Evolutionary conservation across 1,139 yeast genomes (phyloP).

Genomic region (Taphrina pruni): DNA sequence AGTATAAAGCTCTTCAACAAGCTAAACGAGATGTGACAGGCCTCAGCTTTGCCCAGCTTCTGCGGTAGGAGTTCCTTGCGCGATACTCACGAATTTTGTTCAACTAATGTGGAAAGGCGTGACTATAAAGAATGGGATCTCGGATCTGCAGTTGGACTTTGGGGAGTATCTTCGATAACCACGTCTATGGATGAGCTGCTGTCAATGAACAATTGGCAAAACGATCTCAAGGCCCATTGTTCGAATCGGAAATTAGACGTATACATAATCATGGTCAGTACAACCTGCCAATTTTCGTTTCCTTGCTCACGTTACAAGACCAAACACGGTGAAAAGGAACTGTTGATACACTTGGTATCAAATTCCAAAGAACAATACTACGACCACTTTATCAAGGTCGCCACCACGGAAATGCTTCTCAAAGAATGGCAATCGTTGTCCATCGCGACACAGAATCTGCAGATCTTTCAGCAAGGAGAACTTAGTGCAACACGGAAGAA

Average conservation of each 20-base stretch:
- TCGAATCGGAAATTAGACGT: conserved; percentile 59
- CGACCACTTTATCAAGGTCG: conserved; percentile 15
- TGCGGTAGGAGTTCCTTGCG: conserved; percentile 27
- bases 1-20: conserved; percentile 56
- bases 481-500: conserved; percentile 32
- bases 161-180: conserved; percentile 77
- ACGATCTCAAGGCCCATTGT: conserved; percentile 50
- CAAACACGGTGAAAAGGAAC: conserved; percentile 36
- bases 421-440: conserved; percentile 13
- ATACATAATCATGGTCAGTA: conserved; percentile 60
- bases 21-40: conserved; percentile 61
- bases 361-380: background rate
- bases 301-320: conserved; percentile 6
- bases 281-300: too few relatives aligned
- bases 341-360: conserved; percentile 10
- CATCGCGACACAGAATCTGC: background rate
- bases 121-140: conserved; percentile 80
- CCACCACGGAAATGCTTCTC: conserved; percentile 24
- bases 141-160: conserved; percentile 57
- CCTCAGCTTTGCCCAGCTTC: conserved; percentile 28
- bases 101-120: conserved; percentile 55
- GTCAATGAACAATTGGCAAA: conserved; percentile 40
- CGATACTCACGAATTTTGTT: background rate
- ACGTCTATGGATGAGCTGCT: conserved; percentile 63
- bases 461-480: conserved; percentile 27